A percentile compares a stretch with the other conserved stretches of the same genome.
These are phyloP conservation scores for Tolypocladium tropicale DNA, from an alignment of 2,329 filamentous ascomycete genomes.

Conservation along the genomic window DNA sequence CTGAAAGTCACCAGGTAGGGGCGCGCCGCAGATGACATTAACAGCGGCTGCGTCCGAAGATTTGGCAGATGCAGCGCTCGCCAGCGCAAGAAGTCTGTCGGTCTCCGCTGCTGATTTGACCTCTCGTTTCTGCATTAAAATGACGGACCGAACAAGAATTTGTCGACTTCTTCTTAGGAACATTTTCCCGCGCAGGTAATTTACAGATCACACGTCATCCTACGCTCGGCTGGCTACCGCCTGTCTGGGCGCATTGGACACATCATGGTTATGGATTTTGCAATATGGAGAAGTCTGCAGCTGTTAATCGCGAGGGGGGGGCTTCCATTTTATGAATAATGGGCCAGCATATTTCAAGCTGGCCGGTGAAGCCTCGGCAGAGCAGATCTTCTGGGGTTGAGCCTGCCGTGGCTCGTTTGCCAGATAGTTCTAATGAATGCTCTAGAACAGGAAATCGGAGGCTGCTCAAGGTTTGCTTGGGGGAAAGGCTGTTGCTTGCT, in stretches of 20 bases:
- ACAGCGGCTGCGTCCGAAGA: neutral
- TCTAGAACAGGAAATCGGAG: slow-evolving; percentile 1
- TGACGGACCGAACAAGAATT: slow-evolving; percentile 30
- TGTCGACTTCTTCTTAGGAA: slow-evolving; percentile 35
- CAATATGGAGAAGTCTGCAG: slow-evolving; percentile 32
- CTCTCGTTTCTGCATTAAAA: slow-evolving; percentile 21
- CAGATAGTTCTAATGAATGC: neutral
- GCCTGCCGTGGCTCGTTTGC: slow-evolving; percentile 1
- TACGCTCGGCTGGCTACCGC: slow-evolving; percentile 41
- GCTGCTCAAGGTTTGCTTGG: neutral
- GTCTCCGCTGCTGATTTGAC: slow-evolving; percentile 16
- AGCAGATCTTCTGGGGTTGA: neutral
- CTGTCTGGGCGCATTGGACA: slow-evolving; percentile 47
- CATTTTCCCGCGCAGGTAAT: slow-evolving; percentile 41
- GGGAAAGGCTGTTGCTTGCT: slow-evolving; percentile 7
- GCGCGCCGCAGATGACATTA: neutral
- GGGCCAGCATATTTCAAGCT: neutral
- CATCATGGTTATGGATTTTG: slow-evolving; percentile 52
- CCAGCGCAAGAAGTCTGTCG: slow-evolving; percentile 10
- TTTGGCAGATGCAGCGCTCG: neutral
- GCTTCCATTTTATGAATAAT: slow-evolving; percentile 1
- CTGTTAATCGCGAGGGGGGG: slow-evolving; percentile 13
- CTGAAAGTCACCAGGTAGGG: neutral
- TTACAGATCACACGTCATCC: slow-evolving; percentile 47
- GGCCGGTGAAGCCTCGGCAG: neutral